Evolutionary conservation across 2,329 filamentous ascomycete genomes (phyloP).

Genomic region (Penicillium sp.): DNA sequence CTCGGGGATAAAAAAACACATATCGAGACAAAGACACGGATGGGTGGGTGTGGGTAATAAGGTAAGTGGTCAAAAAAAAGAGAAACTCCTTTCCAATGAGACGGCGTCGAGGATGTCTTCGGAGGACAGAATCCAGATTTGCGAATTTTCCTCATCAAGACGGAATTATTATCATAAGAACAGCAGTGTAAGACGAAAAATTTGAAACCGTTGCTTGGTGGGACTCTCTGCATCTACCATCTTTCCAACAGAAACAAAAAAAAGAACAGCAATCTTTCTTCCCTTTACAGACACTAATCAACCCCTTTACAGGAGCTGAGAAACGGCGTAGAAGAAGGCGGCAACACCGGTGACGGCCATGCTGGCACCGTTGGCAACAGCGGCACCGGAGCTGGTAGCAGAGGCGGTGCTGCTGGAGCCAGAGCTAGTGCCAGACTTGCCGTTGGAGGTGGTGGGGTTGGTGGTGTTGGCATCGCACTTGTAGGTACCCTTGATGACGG

Average conservation of each 20-base stretch:
- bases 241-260: slow-evolving; percentile 34
- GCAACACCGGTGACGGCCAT: slow-evolving; percentile 47
- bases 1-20: slow-evolving; percentile 23
- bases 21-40: slow-evolving; percentile 22
- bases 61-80: slow-evolving; percentile 17
- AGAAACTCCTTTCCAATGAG: slow-evolving; percentile 30
- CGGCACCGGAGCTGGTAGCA: slow-evolving; percentile 43
- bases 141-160: slow-evolving; percentile 38
- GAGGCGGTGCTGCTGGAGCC: slow-evolving; percentile 26
- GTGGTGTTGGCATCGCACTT: slow-evolving; percentile 45
- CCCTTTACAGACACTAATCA: slow-evolving; percentile 32
- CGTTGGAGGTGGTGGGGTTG: slow-evolving; percentile 43
- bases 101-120: slow-evolving; percentile 20
- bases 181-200: slow-evolving; percentile 38
- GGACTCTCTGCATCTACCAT: slow-evolving; percentile 41
- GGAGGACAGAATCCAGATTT: slow-evolving; percentile 31
- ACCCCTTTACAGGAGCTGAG: slow-evolving; percentile 52
- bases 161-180: slow-evolving; percentile 50
- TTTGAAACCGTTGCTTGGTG: slow-evolving; percentile 41
- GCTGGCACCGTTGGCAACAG: slow-evolving; percentile 41
- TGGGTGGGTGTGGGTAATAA: slow-evolving; percentile 17
- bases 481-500: slow-evolving; percentile 53
- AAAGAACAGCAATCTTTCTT: slow-evolving; percentile 33
- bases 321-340: slow-evolving; percentile 49
- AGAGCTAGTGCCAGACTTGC: slow-evolving; percentile 37